These are phyloP conservation scores for Rhizophlyctis rosea DNA, from an alignment of 192 early-diverging fungal species.

Conservation along the genomic window DNA sequence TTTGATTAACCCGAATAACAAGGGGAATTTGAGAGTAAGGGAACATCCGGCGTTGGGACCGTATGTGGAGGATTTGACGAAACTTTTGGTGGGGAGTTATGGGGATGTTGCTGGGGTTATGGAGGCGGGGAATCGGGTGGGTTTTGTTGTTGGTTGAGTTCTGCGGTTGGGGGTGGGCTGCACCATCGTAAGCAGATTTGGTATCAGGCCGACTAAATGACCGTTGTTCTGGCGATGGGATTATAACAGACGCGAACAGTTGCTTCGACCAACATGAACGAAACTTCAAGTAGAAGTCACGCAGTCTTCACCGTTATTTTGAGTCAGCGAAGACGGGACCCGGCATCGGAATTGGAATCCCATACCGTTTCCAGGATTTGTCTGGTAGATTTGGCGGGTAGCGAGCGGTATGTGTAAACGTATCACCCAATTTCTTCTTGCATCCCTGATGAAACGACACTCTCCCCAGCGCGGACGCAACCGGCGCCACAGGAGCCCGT, in stretches of 20 bases:
- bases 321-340: constrained; percentile 40
- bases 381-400: constrained; percentile 90
- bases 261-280: constrained; percentile 94
- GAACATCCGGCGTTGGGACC: constrained; percentile 53
- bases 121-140: constrained; percentile 73
- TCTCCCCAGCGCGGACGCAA: constrained; percentile 76
- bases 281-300: constrained; percentile 70
- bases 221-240: constrained; percentile 57
- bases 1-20: constrained; percentile 52
- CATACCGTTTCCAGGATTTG: constrained; percentile 15
- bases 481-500: constrained; percentile 77
- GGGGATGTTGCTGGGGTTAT: constrained; percentile 81
- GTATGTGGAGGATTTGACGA: constrained; percentile 90
- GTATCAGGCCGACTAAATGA: too few species aligned
- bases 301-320: constrained; percentile 41
- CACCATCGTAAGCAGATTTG: too few species aligned
- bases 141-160: constrained; percentile 2
- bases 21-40: constrained; percentile 69
- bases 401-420: too few species aligned
- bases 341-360: constrained; percentile 3
- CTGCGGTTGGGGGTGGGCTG: too few species aligned
- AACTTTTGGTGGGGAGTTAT: constrained; percentile 78
- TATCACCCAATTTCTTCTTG: too few species aligned
- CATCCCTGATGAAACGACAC: too few species aligned
- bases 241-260: constrained; percentile 85